Base-by-base conservation (phyloP, 1,139 yeast genomes). In the Nematodospora anomalae region DNA sequence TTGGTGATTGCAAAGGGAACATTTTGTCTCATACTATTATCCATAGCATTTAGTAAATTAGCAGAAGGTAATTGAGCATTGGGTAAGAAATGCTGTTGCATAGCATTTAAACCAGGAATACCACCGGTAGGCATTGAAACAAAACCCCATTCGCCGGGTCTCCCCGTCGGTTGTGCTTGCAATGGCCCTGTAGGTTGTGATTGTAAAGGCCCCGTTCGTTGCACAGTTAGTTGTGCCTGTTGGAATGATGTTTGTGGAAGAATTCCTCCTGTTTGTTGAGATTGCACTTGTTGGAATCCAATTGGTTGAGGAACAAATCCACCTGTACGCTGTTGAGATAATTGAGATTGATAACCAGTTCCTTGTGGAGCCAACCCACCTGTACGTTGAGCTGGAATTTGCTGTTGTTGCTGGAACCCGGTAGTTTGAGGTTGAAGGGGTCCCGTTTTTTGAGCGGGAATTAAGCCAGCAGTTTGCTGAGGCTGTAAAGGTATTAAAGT, bases 91-190 rank as follows among this genome's bases (percentile, higher is more conserved):
- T 83, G 87, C 38, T 75, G 77, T 50, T 80, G 83, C 78, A 85
- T 78, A 36, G 83, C 80, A 45, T 80, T 84, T 49, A 84, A 68
- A 6, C 92, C 92, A 1, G 92, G 90, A 28, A 83, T 70, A 2
- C 86, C 87, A 27, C 83, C 83, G 0, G 85, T 79, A 11, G 88
- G 89, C 39, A 76, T 77, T 23, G 83, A 77, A 28, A 79, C 83
- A 62, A 83, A 81, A 1, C 92, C 90, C 94, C 92, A 83, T 55
- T 83, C 82, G 14, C 92, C 92, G 1, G 90, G 92, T 45, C 69
- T 72, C 6, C 92, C 94, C 0, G 94, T 77, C 5, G 81, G 81
- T 60, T 74, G 79, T 3, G 72, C 54, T 46, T 62, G 71, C 35
- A 69, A 57, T 9, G 62, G 58, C 18, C 74, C 67, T 1, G 77